phyloP scores from a whole-genome alignment of 176 grass and related monocot genomes.

The Pharus latifolius region DNA sequence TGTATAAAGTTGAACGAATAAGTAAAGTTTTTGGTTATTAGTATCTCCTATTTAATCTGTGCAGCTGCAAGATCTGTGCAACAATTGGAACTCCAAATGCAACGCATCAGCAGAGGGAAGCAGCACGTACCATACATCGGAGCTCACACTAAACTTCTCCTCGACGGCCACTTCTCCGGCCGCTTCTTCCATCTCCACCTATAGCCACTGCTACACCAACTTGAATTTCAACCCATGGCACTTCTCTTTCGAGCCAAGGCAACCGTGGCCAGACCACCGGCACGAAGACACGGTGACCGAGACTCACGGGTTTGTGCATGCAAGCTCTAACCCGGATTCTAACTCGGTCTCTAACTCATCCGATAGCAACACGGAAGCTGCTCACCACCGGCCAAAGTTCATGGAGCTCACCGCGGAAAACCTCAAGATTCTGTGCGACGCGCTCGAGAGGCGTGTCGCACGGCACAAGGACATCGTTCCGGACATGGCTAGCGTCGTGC shows the following conservation, averaged over 20 bases:
- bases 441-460: slow-evolving; percentile 33
- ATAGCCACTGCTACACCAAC: not conserved
- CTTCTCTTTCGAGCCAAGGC: not conserved
- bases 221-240: not conserved
- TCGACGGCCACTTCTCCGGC: not conserved
- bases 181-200: not conserved
- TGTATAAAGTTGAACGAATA: too few species aligned
- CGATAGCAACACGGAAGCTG: not conserved
- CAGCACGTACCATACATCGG: too few species aligned
- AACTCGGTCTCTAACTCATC: slow-evolving; percentile 25
- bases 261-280: not conserved
- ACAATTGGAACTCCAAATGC: slow-evolving; percentile 12
- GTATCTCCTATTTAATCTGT: too few species aligned
- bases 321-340: slow-evolving; percentile 1
- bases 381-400: slow-evolving; percentile 27
- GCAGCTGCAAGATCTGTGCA: slow-evolving; percentile 18
- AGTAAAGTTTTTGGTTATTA: too few species aligned
- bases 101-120: slow-evolving; percentile 1
- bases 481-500: slow-evolving; percentile 42
- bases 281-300: not conserved
- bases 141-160: slow-evolving; percentile 44
- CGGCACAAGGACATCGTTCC: slow-evolving; percentile 32
- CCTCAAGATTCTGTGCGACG: slow-evolving; percentile 43
- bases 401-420: slow-evolving; percentile 71
- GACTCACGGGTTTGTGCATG: not conserved